Base-by-base conservation (phyloP, 2,329 filamentous ascomycete species). In the Orbilia quercus region DNA sequence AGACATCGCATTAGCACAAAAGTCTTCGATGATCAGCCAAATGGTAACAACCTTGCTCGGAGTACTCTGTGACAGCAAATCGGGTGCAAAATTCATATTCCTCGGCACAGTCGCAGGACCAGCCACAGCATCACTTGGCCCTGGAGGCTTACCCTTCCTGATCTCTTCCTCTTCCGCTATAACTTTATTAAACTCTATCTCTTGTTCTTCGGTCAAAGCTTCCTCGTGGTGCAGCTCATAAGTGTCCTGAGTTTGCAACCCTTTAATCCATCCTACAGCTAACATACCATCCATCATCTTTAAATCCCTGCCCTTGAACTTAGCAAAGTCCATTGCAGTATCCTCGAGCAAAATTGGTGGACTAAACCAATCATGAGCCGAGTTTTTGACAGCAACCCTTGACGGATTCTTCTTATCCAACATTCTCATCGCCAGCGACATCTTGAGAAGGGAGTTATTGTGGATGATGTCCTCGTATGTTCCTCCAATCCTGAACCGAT, bases 341-440 rank as follows among this genome's bases (percentile, higher is more conserved):
- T 44, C 36, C 2, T 57, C 34, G 11, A 44, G 14, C 20, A 44
- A 42, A 59, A 82, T 83, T 0, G 90, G 87, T 42, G 83, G 81
- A 36, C 85, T 85, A n/a, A 92, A 82, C 76, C 88, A 87, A 31
- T 73, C 60, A 1, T 87, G 83, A 0, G 80, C 79, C 0, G 80
- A 78, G 1, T 84, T 82, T 57, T 85, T 86, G 18, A 84, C 83
- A 0, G 90, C 88, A 79, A 84, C 87, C 6, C 90, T 87, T n/a
- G 88, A 81, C 0, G 89, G 88, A 54, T 91, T 91, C 81, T 90
- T 91, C 79, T 91, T 89, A 80, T 97, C 93, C 2, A 97, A 89
- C 1, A 96, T 90, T 12, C 91, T 87, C 40, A 86, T 87, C 2
- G 91, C 87, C 47, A 97, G 83, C 78, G 95, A 91, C 31, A 85